Percentiles rank a stretch among this genome's conserved stretches.
These are phyloP conservation scores for Cladorrhinum sp. DNA, from an alignment of 2,329 filamentous ascomycete species.

Conservation along the genomic window DNA sequence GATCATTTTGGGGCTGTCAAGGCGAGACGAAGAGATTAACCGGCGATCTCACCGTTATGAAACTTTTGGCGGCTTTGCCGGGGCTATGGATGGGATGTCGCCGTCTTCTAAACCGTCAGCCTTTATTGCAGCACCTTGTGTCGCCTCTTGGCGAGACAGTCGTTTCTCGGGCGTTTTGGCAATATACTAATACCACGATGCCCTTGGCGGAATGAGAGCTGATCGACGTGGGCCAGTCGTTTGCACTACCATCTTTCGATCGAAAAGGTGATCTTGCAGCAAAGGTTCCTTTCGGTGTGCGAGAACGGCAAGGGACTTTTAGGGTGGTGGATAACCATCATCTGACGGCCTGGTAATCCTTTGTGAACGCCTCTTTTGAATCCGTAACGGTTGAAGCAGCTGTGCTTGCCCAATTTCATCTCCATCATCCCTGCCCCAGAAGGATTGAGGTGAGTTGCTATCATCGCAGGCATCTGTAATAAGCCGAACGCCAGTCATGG, in stretches of 20 bases:
- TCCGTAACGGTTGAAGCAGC: not conserved
- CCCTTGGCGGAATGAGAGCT: not conserved
- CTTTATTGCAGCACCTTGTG: conserved; percentile 1
- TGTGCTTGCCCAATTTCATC: not conserved
- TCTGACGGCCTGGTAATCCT: not conserved
- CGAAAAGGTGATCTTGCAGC: conserved; percentile 9
- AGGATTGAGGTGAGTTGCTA: not conserved
- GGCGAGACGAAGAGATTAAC: not conserved
- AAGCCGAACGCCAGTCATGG: not conserved
- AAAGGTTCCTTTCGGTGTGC: not conserved
- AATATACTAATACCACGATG: not conserved
- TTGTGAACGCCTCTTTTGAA: not conserved
- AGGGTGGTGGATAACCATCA: not conserved
- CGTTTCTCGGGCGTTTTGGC: not conserved
- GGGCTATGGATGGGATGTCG: not conserved
- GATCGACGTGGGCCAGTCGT: not conserved
- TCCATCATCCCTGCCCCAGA: not conserved
- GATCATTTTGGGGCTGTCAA: not conserved
- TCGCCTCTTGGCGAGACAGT: not conserved
- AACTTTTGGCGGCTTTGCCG: not conserved
- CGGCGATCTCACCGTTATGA: not conserved
- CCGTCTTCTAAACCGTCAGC: not conserved
- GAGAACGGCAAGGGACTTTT: not conserved
- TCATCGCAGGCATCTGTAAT: not conserved
- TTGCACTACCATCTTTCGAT: conserved; percentile 1